phyloP scores from a whole-genome alignment of 225 moss, liverwort and hornwort species.

The Physcomitrellopsis africana region DNA sequence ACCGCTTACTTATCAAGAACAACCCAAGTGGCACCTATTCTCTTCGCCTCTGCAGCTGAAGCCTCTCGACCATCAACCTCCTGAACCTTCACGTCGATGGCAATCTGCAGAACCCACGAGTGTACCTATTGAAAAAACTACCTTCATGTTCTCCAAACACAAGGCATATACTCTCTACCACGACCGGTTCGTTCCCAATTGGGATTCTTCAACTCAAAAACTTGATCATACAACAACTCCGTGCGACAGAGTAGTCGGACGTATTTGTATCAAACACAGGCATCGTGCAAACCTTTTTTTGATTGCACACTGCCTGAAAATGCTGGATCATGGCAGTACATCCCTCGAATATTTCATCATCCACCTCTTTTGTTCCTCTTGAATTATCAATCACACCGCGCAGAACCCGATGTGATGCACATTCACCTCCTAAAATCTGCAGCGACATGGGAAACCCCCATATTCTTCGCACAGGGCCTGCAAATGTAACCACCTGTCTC shows the following conservation, averaged over 20 bases:
- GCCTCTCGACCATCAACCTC: constrained; percentile 38
- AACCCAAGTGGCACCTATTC: constrained; percentile 49
- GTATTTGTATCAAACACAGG: neutral
- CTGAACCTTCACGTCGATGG: constrained; percentile 44
- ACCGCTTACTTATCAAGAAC: constrained; percentile 50
- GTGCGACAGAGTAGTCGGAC: neutral
- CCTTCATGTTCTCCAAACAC: neutral
- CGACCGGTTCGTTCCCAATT: neutral
- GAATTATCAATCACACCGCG: constrained; percentile 44
- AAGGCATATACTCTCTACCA: neutral
- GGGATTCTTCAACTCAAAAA: neutral
- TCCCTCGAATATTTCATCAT: constrained; percentile 45
- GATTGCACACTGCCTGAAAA: constrained; percentile 37
- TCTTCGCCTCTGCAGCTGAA: constrained; percentile 43
- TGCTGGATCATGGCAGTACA: constrained; percentile 45
- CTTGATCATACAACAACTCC: too few species aligned
- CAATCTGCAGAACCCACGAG: constrained; percentile 37
- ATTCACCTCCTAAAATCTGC: constrained; percentile 51
- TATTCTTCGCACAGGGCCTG: constrained; percentile 49
- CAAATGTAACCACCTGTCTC: neutral
- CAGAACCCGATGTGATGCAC: constrained; percentile 43
- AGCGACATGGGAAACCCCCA: constrained; percentile 58
- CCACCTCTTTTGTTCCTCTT: constrained; percentile 38
- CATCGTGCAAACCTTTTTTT: constrained; percentile 35
- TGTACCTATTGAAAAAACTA: neutral